Percentiles rank a stretch among this genome's conserved stretches.
Evolutionary conservation across 345 rosid genomes (phyloP).

Genomic region (Linum usitatissimum): DNA sequence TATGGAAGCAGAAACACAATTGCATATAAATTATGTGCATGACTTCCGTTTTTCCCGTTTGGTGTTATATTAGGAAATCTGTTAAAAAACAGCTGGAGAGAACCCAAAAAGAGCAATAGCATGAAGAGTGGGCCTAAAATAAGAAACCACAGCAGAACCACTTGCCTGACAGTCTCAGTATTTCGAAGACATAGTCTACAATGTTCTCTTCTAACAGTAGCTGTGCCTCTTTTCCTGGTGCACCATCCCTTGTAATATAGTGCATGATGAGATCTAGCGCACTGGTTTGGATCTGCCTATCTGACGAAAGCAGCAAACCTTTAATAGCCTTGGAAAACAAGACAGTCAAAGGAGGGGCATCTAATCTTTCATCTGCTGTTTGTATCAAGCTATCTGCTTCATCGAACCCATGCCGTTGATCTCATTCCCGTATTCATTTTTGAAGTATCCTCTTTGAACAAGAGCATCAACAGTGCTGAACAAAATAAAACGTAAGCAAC

Average conservation of each 20-base stretch:
- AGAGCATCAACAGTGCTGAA: slow-evolving; percentile 59
- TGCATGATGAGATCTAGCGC: slow-evolving; percentile 56
- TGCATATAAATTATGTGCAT: too few species aligned
- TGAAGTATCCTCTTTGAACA: slow-evolving; percentile 48
- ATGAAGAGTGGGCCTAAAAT: not conserved
- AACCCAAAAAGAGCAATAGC: not conserved
- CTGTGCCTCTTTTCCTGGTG: slow-evolving; percentile 40
- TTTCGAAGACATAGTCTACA: slow-evolving; percentile 85
- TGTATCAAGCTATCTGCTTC: slow-evolving; percentile 43
- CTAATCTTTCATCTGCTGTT: slow-evolving; percentile 30
- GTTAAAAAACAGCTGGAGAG: not conserved
- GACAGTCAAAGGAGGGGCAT: slow-evolving; percentile 32
- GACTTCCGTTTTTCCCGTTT: not conserved
- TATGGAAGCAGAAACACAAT: not conserved
- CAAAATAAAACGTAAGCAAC: slow-evolving; percentile 14
- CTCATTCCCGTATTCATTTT: slow-evolving; percentile 30
- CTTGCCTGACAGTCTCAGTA: slow-evolving; percentile 72
- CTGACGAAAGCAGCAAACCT: slow-evolving; percentile 90
- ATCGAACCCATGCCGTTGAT: slow-evolving; percentile 35
- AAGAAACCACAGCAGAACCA: not conserved
- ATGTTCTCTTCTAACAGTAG: slow-evolving; percentile 64
- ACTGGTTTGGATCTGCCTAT: slow-evolving; percentile 61
- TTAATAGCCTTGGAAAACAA: slow-evolving; percentile 82
- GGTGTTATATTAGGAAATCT: not conserved
- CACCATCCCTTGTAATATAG: slow-evolving; percentile 43